Conservation (phyloP, 345 rosid genomes). For the Melastoma malabathricum region DNA sequence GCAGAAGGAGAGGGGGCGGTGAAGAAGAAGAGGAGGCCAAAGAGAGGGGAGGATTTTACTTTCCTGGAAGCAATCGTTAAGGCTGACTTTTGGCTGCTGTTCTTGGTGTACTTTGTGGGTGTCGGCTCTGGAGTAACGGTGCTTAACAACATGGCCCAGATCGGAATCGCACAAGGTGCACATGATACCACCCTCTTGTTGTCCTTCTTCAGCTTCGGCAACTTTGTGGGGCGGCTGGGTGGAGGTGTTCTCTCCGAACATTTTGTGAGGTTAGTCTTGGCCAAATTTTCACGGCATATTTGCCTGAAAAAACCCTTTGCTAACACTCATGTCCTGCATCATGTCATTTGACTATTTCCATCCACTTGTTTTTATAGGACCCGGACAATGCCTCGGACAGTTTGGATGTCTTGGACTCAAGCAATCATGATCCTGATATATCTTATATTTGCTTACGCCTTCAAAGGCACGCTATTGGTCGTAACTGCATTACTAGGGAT, state of each 20-base stretch:
- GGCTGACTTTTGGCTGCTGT: constrained; percentile 79
- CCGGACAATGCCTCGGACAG: constrained; percentile 36
- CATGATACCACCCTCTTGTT: constrained; percentile 42
- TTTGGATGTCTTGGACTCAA: constrained; percentile 50
- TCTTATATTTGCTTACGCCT: constrained; percentile 45
- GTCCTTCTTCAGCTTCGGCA: constrained; percentile 58
- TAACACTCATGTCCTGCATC: background rate
- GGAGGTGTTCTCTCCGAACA: constrained; percentile 53
- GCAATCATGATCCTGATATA: constrained; percentile 31
- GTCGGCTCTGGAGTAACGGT: constrained; percentile 64
- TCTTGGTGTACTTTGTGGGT: constrained; percentile 49
- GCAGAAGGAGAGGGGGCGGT: constrained; percentile 65
- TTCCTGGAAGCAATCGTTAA: constrained; percentile 52
- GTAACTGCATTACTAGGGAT: constrained; percentile 50
- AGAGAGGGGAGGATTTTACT: constrained; percentile 59
- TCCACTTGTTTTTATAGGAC: constrained; percentile 23
- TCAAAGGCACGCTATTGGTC: constrained; percentile 37
- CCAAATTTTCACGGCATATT: background rate
- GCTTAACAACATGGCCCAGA: constrained; percentile 62
- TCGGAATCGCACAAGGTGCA: constrained; percentile 51
- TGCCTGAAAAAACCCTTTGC: background rate
- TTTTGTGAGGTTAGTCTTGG: constrained; percentile 38
- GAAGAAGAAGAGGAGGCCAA: constrained; percentile 55
- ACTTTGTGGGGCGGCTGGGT: constrained; percentile 54
- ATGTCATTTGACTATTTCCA: too few relatives aligned